Evolutionary conservation across 2,329 filamentous ascomycete species (phyloP).

Genomic region (Zymoseptoria ardabiliae): DNA sequence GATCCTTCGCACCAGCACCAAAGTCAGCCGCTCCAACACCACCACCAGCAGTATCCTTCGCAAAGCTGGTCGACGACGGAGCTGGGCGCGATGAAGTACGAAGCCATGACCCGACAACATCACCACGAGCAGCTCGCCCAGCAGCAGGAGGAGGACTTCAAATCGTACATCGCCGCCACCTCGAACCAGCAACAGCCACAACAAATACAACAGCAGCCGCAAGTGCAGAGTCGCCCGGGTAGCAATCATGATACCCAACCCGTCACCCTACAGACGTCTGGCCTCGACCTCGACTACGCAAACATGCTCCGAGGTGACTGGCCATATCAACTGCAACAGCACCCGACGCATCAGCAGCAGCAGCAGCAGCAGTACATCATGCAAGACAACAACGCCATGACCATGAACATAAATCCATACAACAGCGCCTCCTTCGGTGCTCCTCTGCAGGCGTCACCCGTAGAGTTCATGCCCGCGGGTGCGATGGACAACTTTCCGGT

Average conservation of each 20-base stretch:
- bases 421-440: conserved; percentile 32
- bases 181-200: conserved; percentile 20
- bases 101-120: conserved; percentile 14
- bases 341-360: conserved; percentile 15
- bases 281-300: conserved; percentile 28
- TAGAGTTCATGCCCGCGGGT: conserved; percentile 39
- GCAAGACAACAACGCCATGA: conserved; percentile 29
- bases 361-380: conserved; percentile 19
- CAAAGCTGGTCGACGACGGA: conserved; percentile 13
- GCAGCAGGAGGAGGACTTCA: conserved; percentile 17
- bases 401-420: conserved; percentile 29
- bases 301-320: conserved; percentile 32
- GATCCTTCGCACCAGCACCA: conserved; percentile 7
- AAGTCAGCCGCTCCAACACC: conserved; percentile 11
- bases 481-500: conserved; percentile 34
- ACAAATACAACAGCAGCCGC: conserved; percentile 16
- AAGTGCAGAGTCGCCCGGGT: conserved; percentile 21
- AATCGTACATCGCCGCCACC: conserved; percentile 10
- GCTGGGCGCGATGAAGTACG: conserved; percentile 21
- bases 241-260: conserved; percentile 26
- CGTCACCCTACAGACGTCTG: conserved; percentile 24
- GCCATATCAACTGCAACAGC: conserved; percentile 36
- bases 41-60: conserved; percentile 10
- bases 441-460: conserved; percentile 39
- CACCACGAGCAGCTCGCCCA: conserved; percentile 20